Evolutionary conservation across 352 stramenopile species (phyloP).

Genomic region (Globisporangium sylvaticum): DNA sequence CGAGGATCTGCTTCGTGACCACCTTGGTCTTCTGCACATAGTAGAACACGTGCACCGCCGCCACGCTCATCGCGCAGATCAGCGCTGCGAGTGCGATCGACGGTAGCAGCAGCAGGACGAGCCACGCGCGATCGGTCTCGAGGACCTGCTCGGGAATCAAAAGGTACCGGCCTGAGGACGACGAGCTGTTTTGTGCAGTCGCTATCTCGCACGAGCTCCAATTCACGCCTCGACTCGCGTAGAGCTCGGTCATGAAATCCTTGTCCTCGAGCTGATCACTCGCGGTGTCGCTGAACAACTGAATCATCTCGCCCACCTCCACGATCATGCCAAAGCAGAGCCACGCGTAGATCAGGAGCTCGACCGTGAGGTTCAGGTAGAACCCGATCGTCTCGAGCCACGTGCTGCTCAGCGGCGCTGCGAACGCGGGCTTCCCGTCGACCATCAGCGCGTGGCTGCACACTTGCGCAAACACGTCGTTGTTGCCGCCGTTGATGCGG

Average conservation of each 20-base stretch:
- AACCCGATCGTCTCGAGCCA: constrained; percentile 53
- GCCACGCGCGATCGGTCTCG: constrained; percentile 44
- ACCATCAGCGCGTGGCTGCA: constrained; percentile 64
- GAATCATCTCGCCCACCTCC: constrained; percentile 54
- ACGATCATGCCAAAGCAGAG: constrained; percentile 56
- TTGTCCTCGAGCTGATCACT: constrained; percentile 25
- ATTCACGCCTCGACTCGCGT: constrained; percentile 22
- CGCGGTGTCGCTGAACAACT: constrained; percentile 25
- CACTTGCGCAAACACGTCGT: constrained; percentile 66
- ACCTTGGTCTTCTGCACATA: constrained; percentile 47
- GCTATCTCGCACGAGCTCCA: constrained; percentile 22
- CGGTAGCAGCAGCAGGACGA: constrained; percentile 36
- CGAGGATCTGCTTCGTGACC: constrained; percentile 15
- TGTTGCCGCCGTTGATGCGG: constrained; percentile 55
- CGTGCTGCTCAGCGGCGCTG: constrained; percentile 60
- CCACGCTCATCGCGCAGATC: constrained; percentile 33
- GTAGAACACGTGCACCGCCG: constrained; percentile 54
- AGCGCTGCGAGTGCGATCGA: constrained; percentile 40
- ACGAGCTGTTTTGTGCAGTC: constrained; percentile 7
- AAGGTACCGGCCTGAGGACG: constrained; percentile 20
- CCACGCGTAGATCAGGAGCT: constrained; percentile 51
- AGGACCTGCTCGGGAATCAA: constrained; percentile 34
- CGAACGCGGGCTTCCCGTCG: constrained; percentile 55
- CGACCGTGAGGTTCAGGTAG: constrained; percentile 43
- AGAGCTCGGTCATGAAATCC: constrained; percentile 32